phyloP scores from a whole-genome alignment of 306 rosid species.

The Parietaria judaica region DNA sequence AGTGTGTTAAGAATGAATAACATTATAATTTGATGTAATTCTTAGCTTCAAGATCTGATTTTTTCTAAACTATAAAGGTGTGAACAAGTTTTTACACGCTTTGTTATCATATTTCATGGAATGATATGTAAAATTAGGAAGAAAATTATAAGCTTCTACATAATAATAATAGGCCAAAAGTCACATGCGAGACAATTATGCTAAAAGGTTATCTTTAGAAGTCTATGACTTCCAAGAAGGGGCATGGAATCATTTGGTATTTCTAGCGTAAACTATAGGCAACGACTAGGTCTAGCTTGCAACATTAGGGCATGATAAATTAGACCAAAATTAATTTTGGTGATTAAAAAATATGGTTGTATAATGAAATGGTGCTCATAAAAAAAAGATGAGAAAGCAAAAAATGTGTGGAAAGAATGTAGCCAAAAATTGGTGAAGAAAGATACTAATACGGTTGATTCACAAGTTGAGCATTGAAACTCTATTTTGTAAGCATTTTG shows the following conservation, averaged over 20 bases:
- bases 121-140: constrained; percentile 18
- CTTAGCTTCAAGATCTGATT: too few species aligned
- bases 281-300: constrained; percentile 7
- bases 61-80: too few species aligned
- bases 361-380: constrained; percentile 12
- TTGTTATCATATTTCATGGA: background rate
- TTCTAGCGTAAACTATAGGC: constrained; percentile 43
- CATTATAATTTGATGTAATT: too few species aligned
- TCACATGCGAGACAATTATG: constrained; percentile 39
- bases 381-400: constrained; percentile 13
- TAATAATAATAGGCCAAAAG: constrained; percentile 18
- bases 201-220: constrained; percentile 15
- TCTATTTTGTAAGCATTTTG: constrained; percentile 14
- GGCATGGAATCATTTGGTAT: constrained; percentile 44
- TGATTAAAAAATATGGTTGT: too few species aligned
- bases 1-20: too few species aligned
- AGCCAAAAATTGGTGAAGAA: constrained; percentile 22
- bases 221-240: constrained; percentile 35
- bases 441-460: constrained; percentile 21
- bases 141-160: constrained; percentile 15
- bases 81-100: background rate
- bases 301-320: background rate
- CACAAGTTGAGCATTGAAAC: constrained; percentile 31
- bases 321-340: background rate
- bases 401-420: constrained; percentile 27